Conservation (phyloP, 805 yeast species). For the Candida montana region DNA sequence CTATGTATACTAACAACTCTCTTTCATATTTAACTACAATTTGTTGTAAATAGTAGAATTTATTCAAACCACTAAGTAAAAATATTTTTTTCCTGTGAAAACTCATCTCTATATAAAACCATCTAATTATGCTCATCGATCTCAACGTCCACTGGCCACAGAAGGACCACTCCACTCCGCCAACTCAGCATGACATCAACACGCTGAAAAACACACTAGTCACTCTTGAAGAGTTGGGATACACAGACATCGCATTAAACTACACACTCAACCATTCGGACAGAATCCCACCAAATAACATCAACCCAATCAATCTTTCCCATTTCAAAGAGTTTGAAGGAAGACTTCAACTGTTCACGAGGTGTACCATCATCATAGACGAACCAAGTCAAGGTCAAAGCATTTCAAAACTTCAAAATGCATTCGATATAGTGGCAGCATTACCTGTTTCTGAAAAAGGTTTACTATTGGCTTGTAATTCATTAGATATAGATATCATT, state of each 20-base stretch:
- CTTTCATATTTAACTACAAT: no score
- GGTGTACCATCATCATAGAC: conserved; percentile 71
- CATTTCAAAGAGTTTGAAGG: conserved; percentile 21
- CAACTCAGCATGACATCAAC: conserved; percentile 37
- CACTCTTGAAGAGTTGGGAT: conserved; percentile 57
- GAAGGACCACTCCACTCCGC: conserved; percentile 37
- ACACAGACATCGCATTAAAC: conserved; percentile 73
- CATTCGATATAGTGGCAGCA: conserved; percentile 78
- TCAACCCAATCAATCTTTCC: conserved; percentile 38
- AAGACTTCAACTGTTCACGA: conserved; percentile 49
- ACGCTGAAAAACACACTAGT: conserved; percentile 44
- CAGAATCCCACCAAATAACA: conserved; percentile 39
- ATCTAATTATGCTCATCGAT: conserved; percentile 46
- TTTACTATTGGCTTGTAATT: conserved; percentile 65
- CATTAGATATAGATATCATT: conserved; percentile 75
- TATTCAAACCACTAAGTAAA: no score
- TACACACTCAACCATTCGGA: conserved; percentile 46
- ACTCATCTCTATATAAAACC: no score
- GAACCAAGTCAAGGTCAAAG: conserved; percentile 76
- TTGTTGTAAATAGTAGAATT: no score
- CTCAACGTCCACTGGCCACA: conserved; percentile 74
- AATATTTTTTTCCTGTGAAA: no score
- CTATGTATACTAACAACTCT: no score
- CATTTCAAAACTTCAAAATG: conserved; percentile 33
- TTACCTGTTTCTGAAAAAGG: conserved; percentile 79